phyloP scores from a whole-genome alignment of 2,329 filamentous ascomycete species.

The Ophiostoma tasmaniense region DNA sequence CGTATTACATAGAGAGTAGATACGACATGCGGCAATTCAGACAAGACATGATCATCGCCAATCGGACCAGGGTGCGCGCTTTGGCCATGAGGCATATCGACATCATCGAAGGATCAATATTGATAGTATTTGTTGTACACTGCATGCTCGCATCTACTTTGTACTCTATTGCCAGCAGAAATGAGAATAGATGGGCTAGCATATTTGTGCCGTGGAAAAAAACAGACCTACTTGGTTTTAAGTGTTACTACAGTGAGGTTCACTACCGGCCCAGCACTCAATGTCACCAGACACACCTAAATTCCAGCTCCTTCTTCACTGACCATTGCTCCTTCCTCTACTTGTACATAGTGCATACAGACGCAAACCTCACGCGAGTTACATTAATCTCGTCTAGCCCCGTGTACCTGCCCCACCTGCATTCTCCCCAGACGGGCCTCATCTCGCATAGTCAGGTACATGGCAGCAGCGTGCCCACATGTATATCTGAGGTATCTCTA shows the following conservation, averaged over 20 bases:
- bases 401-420: slow-evolving; percentile 25
- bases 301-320: not conserved
- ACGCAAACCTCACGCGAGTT: slow-evolving; percentile 16
- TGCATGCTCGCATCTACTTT: not conserved
- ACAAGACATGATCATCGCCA: slow-evolving; percentile 2
- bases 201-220: not conserved
- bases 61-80: slow-evolving; percentile 1
- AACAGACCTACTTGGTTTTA: not conserved
- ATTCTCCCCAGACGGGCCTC: slow-evolving; percentile 21
- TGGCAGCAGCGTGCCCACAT: slow-evolving; percentile 14
- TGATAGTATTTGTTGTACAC: not conserved
- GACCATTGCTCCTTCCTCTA: not conserved
- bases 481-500: not conserved
- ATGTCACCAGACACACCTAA: not conserved
- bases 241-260: no score
- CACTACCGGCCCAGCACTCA: not conserved
- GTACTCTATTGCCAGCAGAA: no score
- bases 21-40: not conserved
- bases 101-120: not conserved
- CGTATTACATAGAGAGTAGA: not conserved
- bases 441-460: slow-evolving; percentile 25
- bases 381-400: slow-evolving; percentile 25
- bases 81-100: not conserved
- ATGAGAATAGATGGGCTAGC: not conserved
- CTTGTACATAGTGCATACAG: no score